A percentile compares a stretch with the other conserved stretches of the same genome.
Evolutionary conservation across 2,329 filamentous ascomycete genomes (phyloP).

Genomic region (Alternaria consortialis): DNA sequence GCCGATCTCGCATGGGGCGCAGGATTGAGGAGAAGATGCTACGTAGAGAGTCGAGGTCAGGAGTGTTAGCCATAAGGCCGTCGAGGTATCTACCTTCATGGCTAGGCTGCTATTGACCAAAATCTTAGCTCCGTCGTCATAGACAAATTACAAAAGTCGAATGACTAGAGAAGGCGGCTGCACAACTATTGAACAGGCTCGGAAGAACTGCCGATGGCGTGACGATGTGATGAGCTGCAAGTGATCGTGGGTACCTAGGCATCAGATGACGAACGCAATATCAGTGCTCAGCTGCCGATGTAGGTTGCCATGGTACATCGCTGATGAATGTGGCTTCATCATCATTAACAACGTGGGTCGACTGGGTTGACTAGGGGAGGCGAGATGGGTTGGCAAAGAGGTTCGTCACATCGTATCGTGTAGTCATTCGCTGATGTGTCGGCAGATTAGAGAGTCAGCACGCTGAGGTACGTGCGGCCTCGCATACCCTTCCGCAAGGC

Average conservation of each 20-base stretch:
- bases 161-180: background rate
- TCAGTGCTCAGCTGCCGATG: conserved; percentile 1
- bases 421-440: background rate
- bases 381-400: background rate
- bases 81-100: background rate
- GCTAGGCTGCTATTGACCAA: background rate
- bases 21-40: background rate
- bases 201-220: background rate
- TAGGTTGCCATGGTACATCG: background rate
- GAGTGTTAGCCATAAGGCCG: background rate
- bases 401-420: conserved; percentile 1
- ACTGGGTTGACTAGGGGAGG: background rate
- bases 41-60: background rate
- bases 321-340: conserved; percentile 2
- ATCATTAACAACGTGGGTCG: background rate
- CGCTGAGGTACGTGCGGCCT: conserved; percentile 4
- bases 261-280: background rate
- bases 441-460: conserved; percentile 2
- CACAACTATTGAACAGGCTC: background rate
- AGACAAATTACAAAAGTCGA: background rate
- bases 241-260: conserved; percentile 1
- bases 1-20: background rate
- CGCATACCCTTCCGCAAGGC: conserved; percentile 4
- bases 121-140: background rate
- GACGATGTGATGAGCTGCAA: background rate